phyloP scores from a whole-genome alignment of 768 basidiomycete genomes.

The Podaxis rugospora region DNA sequence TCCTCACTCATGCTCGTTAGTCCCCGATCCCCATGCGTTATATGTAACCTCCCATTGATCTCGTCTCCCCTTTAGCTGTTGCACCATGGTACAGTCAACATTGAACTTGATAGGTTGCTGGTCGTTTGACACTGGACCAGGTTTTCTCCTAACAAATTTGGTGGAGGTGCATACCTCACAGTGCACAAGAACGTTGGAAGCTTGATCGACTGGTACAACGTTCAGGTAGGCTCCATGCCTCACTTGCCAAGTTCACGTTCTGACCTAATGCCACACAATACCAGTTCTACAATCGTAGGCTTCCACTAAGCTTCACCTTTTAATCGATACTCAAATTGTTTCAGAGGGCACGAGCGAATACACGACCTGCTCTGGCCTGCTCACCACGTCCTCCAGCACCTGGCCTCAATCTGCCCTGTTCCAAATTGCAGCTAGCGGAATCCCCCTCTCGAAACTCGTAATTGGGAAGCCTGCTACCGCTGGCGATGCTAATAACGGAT shows the following conservation, averaged over 20 bases:
- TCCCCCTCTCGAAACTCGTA: slow-evolving; percentile 60
- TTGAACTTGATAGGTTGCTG: not conserved
- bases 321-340: not conserved
- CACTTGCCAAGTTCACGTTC: not conserved
- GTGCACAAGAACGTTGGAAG: slow-evolving; percentile 51
- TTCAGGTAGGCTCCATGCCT: slow-evolving; percentile 32
- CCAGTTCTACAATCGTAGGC: slow-evolving; percentile 44
- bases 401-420: slow-evolving; percentile 64
- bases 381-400: slow-evolving; percentile 49
- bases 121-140: slow-evolving; percentile 19
- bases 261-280: not conserved
- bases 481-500: slow-evolving; percentile 55
- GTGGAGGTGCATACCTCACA: slow-evolving; percentile 50
- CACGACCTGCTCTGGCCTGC: slow-evolving; percentile 54
- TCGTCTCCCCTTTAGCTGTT: slow-evolving; percentile 29
- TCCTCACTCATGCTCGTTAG: slow-evolving; percentile 55
- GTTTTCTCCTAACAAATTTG: slow-evolving; percentile 38
- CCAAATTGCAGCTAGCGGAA: slow-evolving; percentile 55
- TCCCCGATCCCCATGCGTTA: slow-evolving; percentile 2
- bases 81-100: slow-evolving; percentile 36
- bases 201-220: slow-evolving; percentile 63
- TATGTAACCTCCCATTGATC: not conserved
- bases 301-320: not conserved
- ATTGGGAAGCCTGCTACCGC: slow-evolving; percentile 68
- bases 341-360: slow-evolving; percentile 62